A percentile compares a stretch with the other conserved stretches of the same genome.
Conservation (phyloP, 495 filamentous ascomycete genomes). For the Lineolata rhizophorae region DNA sequence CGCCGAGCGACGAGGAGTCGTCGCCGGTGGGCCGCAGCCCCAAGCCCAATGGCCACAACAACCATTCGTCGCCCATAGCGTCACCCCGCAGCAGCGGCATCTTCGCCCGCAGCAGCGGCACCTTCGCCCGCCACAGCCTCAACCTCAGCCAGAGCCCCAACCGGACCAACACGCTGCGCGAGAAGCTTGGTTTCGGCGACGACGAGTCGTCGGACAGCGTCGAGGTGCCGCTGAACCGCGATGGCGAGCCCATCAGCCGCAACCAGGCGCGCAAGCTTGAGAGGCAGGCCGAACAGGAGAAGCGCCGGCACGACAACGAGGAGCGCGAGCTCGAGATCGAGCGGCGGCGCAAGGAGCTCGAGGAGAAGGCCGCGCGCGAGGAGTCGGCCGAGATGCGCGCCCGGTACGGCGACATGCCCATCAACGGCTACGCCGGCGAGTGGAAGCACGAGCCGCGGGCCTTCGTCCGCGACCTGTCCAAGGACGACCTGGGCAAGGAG, state of each 20-base stretch:
- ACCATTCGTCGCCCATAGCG: constrained; percentile 1
- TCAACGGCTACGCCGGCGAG: constrained; percentile 21
- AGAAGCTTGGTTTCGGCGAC: constrained; percentile 13
- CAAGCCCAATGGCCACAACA: not conserved
- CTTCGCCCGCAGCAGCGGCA: constrained; percentile 7
- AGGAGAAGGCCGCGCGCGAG: constrained; percentile 14
- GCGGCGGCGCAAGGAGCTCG: constrained; percentile 14
- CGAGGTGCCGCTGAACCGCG: constrained; percentile 17
- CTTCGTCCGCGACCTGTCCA: constrained; percentile 10
- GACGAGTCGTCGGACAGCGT: constrained; percentile 7
- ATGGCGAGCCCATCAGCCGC: constrained; percentile 18
- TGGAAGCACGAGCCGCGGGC: constrained; percentile 20
- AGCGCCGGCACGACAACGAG: constrained; percentile 12
- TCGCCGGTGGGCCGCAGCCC: not conserved
- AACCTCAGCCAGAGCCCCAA: constrained; percentile 8
- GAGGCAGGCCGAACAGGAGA: constrained; percentile 13
- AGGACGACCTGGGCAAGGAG: constrained; percentile 39
- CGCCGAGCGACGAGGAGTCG: constrained; percentile 10
- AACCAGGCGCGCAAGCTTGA: constrained; percentile 21
- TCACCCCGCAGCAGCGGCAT: constrained; percentile 10
- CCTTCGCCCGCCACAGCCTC: constrained; percentile 1
- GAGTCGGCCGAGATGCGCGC: constrained; percentile 15
- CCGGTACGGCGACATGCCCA: constrained; percentile 15
- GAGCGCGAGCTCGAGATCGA: constrained; percentile 13
- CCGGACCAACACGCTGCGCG: constrained; percentile 8